Base-by-base conservation (phyloP, 2,329 filamentous ascomycete species). In the Bipolaris gigantea region DNA sequence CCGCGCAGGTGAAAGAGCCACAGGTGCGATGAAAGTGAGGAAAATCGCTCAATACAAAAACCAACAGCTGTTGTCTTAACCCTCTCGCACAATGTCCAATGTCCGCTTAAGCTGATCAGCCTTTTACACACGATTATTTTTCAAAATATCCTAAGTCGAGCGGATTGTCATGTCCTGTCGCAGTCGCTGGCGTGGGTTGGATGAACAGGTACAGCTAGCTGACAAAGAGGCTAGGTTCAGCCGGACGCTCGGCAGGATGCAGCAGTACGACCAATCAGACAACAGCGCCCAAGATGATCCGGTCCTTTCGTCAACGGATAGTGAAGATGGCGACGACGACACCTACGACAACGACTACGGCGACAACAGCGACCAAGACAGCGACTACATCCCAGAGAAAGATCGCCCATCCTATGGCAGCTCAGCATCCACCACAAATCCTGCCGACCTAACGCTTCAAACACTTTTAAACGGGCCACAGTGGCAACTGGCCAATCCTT, bases 191-290 rank as follows among this genome's bases (percentile, higher is more conserved):
- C 27, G 48, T 38, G 47, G 34, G 47, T 50, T 13, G 27, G 35
- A 42, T 40, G 44, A 30, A 42, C 41, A 46, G 48, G 43, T 40
- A 51, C 35, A 35, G 35, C 44, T 48, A 45, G 49, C 49, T 58
- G 55, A 65, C 60, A 62, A 60, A 60, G 54, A 39, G 38, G n/a
- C 47, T 41, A 56, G 53, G 45, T 55, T 62, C 57, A 57, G 49
- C 45, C 64, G 69, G 67, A 65, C 70, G 68, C 45, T 62, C 62
- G 61, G 59, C 62, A 66, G 57, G 19, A 64, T 60, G 50, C 48
- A 60, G 55, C 61, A 54, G 53, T 38, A 45, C 44, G 55, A 51
- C 64, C 64, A 67, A 67, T 66, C 61, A 67, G 57, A 61, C 19
- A 42, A 55, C 27, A 47, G 25, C 32, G 21, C 39, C 48, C 9